Conservation (phyloP, 2,329 filamentous ascomycete species). For the Ophiocordyceps australis region DNA sequence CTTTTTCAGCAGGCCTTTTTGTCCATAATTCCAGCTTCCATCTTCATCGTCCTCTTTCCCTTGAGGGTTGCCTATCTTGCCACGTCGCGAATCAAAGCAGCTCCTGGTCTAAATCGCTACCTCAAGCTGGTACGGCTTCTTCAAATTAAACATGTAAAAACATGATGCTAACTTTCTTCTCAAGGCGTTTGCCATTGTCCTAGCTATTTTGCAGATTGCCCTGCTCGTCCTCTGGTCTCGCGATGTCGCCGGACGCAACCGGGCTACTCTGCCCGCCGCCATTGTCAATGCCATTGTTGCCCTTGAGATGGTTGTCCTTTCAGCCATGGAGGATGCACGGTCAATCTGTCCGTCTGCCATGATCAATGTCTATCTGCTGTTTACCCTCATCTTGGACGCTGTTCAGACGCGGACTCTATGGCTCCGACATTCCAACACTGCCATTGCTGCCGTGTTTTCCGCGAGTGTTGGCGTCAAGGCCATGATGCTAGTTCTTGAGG, state of each 20-base stretch:
- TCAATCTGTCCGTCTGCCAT: conserved; percentile 13
- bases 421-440: conserved; percentile 7
- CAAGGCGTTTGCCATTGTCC: conserved; percentile 1
- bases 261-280: conserved; percentile 2
- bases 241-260: conserved; percentile 1
- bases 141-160: background rate
- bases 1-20: conserved; percentile 5
- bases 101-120: background rate
- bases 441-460: conserved; percentile 8
- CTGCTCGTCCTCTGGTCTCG: conserved; percentile 1
- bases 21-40: conserved; percentile 2
- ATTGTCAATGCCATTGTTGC: conserved; percentile 7
- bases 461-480: conserved; percentile 9
- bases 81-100: background rate
- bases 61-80: conserved; percentile 1
- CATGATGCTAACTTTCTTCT: background rate
- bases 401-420: conserved; percentile 12
- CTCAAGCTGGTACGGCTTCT: background rate
- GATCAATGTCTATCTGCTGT: conserved; percentile 11
- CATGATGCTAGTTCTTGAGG: conserved; percentile 11
- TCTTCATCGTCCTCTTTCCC: conserved; percentile 1
- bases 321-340: conserved; percentile 12
- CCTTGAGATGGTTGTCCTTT: conserved; percentile 8
- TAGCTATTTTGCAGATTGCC: conserved; percentile 1
- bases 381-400: conserved; percentile 11